Evolutionary conservation across 306 rosid species (phyloP), one percentile per base, ranked within the genome.

Genomic region (Abrus pulchellus): DNA sequence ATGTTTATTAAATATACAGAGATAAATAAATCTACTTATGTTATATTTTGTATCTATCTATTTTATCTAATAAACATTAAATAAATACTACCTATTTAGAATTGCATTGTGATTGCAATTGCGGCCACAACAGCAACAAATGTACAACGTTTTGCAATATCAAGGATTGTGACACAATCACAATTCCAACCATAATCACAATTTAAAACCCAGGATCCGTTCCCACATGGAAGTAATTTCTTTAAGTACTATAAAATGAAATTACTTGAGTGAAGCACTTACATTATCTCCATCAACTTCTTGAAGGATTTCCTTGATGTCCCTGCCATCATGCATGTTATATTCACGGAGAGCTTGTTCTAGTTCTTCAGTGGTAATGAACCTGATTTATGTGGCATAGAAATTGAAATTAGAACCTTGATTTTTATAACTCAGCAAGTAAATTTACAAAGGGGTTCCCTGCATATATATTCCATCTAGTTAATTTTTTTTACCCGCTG

Each of bases 261-360:
- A 0, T 12, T 63, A 63, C 20, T 68, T 10, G n/a, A 14, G n/a
- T 36, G 56, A 40, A 73, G 20, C 45, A 72, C 98, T 87, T 66
- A 95, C 99, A 53, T 95, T 90, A 77, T 95, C 99, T 30, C 79
- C 85, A 68, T 95, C 99, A 74, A 93, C 93, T 87, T 95, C 98
- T 45, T 91, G 85, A 78, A 95, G 70, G 79, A 95, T 87, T 80
- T 95, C 98, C 45, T 68, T 82, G 61, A 95, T 93, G 85, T 93
- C 98, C 45, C 94, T 89, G 3, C 94, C 97, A 80, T 95, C 99
- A 36, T 91, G 96, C 93, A 95, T 93, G 53, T 92, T 90, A 55
- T 40, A 95, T 36, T 95, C 98, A 14, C 71, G 85, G 52, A 95
- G 98, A 68, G 96, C 98, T 86, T 93, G 97, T 65, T 95, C 99